Base-by-base conservation (phyloP, 371 early-diverging fungal genomes). In the Lichtheimia hyalospora region DNA sequence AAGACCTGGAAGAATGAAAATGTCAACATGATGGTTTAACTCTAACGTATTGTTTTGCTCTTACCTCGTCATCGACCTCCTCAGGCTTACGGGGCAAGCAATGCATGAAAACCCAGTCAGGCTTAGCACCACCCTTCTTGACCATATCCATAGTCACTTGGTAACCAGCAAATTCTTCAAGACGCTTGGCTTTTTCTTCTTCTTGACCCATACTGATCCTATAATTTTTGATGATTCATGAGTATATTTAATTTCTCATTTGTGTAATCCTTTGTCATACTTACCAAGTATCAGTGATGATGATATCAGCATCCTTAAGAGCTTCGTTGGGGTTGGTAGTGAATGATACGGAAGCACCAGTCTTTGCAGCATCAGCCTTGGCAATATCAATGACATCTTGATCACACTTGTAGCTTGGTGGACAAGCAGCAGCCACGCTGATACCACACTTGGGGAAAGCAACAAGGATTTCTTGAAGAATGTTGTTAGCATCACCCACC, bases 401-500 rank as follows among this genome's bases (percentile, higher is more conserved):
- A 43, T 89, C 89, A 43, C 92, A 81, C 24, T 77, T 75, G 71
- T 96, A 95, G 10, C 87, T 89, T 28, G 75, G 60, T 8, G 98
- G 98, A 3, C 92, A 94, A 39, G 96, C 95, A 49, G 92, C 91
- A 20, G 85, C 66, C 52, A 97, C 75, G 62, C 84, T 72, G 63
- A 95, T 82, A 8, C 97, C 97, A 48, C 93, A 74, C 63, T 96
- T 93, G 34, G 96, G 96, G 64, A 94, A 78, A 7, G 94, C 84
- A 7, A 92, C 84, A 60, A 97, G 73, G 66, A 96, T 82, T 62
- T 94, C 93, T 67, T 94, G 91, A 23, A 95, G 73, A 39, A 98
- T 92, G 74, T 98, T 98, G 79, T 98, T 98, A 25, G 92, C 89
- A 70, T 98, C 98, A 53, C 98, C 98, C 6, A 98, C 89, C 97